These are phyloP conservation scores for Cadophora gregata DNA, from an alignment of 2,329 filamentous ascomycete genomes.

Conservation along the genomic window DNA sequence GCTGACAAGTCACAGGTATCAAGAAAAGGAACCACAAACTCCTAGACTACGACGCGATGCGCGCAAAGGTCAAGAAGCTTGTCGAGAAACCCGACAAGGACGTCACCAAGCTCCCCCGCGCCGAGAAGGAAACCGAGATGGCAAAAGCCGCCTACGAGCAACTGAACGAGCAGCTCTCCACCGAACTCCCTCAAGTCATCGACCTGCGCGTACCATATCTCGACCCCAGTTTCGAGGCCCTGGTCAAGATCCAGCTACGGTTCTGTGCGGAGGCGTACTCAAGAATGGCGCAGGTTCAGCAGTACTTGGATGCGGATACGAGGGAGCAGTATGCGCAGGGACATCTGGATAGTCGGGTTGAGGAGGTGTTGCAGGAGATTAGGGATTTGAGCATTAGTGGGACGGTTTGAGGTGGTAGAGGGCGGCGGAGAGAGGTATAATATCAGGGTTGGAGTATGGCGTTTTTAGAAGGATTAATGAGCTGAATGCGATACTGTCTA, in stretches of 20 bases:
- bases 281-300: slow-evolving; percentile 98
- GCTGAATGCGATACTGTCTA: slow-evolving; percentile 4
- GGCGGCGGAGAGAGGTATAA: background rate
- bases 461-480: slow-evolving; percentile 26
- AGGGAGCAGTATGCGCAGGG: slow-evolving; percentile 95
- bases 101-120: slow-evolving; percentile 90
- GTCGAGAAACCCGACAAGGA: slow-evolving; percentile 99
- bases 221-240: slow-evolving; percentile 94
- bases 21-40: slow-evolving; percentile 99
- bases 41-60: slow-evolving; percentile 95
- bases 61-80: slow-evolving; percentile 94
- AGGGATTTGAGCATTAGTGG: slow-evolving; percentile 91
- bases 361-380: slow-evolving; percentile 97
- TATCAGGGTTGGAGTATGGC: slow-evolving; percentile 33
- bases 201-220: slow-evolving; percentile 96
- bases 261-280: slow-evolving; percentile 99
- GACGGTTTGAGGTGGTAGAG: slow-evolving; percentile 56
- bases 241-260: slow-evolving; percentile 97
- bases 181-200: slow-evolving; percentile 92
- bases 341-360: slow-evolving; percentile 87
- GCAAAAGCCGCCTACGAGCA: slow-evolving; percentile 93
- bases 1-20: slow-evolving; percentile 64
- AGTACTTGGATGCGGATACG: slow-evolving; percentile 95
- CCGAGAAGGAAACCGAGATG: slow-evolving; percentile 96
- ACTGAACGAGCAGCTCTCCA: slow-evolving; percentile 93